Evolutionary conservation across 208 protist genomes (phyloP).

Genomic region (Leptomonas seymouri): DNA sequence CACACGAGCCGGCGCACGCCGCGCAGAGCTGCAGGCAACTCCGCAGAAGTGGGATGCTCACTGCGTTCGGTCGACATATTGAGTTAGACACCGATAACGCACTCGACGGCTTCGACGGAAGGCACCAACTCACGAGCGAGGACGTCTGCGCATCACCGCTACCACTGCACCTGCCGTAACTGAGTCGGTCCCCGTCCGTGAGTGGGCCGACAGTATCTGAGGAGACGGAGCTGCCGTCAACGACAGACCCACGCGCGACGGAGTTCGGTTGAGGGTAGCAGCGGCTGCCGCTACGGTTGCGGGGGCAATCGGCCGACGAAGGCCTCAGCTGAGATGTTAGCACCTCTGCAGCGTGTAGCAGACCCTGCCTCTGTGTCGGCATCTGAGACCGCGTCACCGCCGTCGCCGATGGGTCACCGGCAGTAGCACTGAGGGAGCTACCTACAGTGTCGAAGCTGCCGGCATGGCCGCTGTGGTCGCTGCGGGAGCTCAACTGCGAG

Average conservation of each 20-base stretch:
- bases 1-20: constrained; percentile 21
- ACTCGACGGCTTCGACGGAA: constrained; percentile 1
- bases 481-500: constrained; percentile 9
- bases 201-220: constrained; percentile 30
- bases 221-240: constrained; percentile 9
- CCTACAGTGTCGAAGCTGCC: constrained; percentile 7
- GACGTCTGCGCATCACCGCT: not conserved
- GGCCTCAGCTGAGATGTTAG: constrained; percentile 1
- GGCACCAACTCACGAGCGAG: constrained; percentile 24
- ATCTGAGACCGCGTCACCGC: not conserved
- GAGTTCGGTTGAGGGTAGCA: not conserved
- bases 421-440: not conserved
- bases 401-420: not conserved
- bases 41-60: constrained; percentile 9
- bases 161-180: not conserved
- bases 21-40: constrained; percentile 20
- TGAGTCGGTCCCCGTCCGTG: constrained; percentile 30
- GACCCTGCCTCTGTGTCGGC: not conserved
- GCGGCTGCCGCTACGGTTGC: not conserved
- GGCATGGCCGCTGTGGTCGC: not conserved
- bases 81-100: not conserved
- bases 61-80: not conserved
- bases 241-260: not conserved
- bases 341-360: not conserved
- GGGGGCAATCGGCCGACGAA: not conserved